phyloP scores from a whole-genome alignment of 176 grass and related monocot species.

The Phoenix dactylifera region DNA sequence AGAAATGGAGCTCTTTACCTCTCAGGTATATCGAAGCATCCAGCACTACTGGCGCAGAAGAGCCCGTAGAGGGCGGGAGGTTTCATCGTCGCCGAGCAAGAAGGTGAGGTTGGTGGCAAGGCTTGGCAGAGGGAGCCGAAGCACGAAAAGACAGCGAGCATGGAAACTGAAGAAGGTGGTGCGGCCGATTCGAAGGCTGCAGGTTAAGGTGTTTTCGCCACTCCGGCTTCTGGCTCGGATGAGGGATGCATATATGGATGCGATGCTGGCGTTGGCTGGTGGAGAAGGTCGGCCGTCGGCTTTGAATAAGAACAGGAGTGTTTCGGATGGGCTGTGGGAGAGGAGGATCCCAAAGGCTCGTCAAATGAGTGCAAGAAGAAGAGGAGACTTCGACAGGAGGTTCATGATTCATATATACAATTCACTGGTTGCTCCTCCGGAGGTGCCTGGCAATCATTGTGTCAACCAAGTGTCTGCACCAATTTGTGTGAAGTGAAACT shows the following conservation, averaged over 20 bases:
- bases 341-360: conserved; percentile 17
- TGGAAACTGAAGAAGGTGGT: background rate
- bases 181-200: background rate
- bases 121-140: conserved; percentile 4
- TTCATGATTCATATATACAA: conserved; percentile 33
- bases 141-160: background rate
- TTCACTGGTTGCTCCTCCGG: conserved; percentile 18
- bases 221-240: conserved; percentile 14
- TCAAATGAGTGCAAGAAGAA: conserved; percentile 1
- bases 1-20: conserved; percentile 2
- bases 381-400: conserved; percentile 12
- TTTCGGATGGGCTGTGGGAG: background rate
- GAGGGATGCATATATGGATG: conserved; percentile 14
- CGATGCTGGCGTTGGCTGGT: conserved; percentile 16
- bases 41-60: conserved; percentile 7
- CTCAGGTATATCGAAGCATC: conserved; percentile 8
- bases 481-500: no score
- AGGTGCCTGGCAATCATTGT: conserved; percentile 18
- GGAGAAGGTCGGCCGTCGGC: background rate
- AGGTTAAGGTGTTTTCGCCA: background rate
- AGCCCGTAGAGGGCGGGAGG: conserved; percentile 4
- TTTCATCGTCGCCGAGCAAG: background rate
- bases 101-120: conserved; percentile 8
- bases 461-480: no score
- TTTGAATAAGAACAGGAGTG: conserved; percentile 4